Evolutionary conservation across 768 basidiomycete genomes (phyloP).

Genomic region (Coprinellus micaceus): DNA sequence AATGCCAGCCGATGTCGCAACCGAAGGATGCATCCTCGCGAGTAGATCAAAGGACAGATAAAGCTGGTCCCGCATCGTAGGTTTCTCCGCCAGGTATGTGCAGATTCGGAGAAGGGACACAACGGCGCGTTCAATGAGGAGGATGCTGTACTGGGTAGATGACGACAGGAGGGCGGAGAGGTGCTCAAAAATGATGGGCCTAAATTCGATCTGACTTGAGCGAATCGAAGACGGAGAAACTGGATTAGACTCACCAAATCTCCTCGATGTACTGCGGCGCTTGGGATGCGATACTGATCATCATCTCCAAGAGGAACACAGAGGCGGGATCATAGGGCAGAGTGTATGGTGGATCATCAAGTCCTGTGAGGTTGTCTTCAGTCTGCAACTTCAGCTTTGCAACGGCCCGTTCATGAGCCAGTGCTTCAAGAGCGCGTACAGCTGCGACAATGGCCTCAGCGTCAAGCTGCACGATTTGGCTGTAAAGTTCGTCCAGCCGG

Average conservation of each 20-base stretch:
- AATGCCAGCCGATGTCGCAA: constrained; percentile 64
- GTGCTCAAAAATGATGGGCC: constrained; percentile 95
- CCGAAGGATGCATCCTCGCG: constrained; percentile 67
- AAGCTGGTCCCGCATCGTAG: constrained; percentile 84
- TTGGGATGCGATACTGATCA: constrained; percentile 85
- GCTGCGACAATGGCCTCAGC: constrained; percentile 79
- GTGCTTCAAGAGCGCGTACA: constrained; percentile 79
- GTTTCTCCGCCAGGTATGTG: constrained; percentile 77
- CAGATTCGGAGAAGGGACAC: constrained; percentile 86
- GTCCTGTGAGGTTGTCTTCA: constrained; percentile 48
- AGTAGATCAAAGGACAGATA: constrained; percentile 92
- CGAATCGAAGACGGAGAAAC: too few species aligned
- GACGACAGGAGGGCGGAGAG: constrained; percentile 75
- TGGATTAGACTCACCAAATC: constrained; percentile 61
- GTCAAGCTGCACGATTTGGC: constrained; percentile 85
- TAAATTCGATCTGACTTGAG: too few species aligned
- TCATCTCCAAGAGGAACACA: constrained; percentile 90
- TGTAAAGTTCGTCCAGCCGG: constrained; percentile 89
- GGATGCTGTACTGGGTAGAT: constrained; percentile 77
- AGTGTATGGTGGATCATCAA: constrained; percentile 45
- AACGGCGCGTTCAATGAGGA: constrained; percentile 92
- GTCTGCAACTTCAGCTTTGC: constrained; percentile 67
- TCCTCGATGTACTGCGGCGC: constrained; percentile 79
- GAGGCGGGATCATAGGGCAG: constrained; percentile 94
- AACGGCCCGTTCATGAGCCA: constrained; percentile 89